Conservation (phyloP, 202 grass and related monocot genomes). For the Zizania palustris region DNA sequence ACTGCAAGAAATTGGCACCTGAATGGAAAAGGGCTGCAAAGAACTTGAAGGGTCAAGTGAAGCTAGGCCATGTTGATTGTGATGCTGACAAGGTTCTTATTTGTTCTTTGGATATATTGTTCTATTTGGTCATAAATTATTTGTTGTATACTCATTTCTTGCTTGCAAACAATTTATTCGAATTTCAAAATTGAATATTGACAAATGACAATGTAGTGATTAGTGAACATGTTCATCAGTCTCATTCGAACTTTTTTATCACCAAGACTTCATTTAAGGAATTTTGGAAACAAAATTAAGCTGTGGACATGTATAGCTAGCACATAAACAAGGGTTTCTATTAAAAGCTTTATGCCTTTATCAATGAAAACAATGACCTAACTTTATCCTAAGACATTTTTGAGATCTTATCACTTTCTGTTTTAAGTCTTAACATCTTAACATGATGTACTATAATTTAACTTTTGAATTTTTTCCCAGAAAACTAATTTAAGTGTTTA, state of each 20-base stretch:
- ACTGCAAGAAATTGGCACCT: slow-evolving; percentile 98
- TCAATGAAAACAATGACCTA: not conserved
- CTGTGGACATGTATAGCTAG: not conserved
- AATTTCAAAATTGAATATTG: not conserved
- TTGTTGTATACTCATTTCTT: slow-evolving; percentile 5
- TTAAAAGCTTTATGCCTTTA: slow-evolving; percentile 3
- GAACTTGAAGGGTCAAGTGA: slow-evolving; percentile 93
- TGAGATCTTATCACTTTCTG: slow-evolving; percentile 11
- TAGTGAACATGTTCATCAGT: slow-evolving; percentile 4
- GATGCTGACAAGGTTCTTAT: slow-evolving; percentile 74
- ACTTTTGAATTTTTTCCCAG: not conserved
- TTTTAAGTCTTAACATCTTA: slow-evolving; percentile 7
- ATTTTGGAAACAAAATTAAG: slow-evolving; percentile 5
- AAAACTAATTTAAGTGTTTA: not conserved
- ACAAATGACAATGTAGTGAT: slow-evolving; percentile 15
- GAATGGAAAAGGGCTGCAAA: slow-evolving; percentile 98
- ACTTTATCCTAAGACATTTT: slow-evolving; percentile 27
- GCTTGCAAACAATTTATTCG: not conserved
- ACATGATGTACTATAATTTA: slow-evolving; percentile 4
- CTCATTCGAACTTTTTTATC: not conserved
- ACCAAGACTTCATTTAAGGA: not conserved
- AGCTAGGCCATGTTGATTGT: slow-evolving; percentile 97
- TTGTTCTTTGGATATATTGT: slow-evolving; percentile 23
- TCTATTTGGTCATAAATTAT: not conserved
- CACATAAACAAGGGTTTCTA: slow-evolving; percentile 8